Evolutionary conservation across 306 rosid genomes (phyloP).

Genomic region (Acacia melanoxylon): DNA sequence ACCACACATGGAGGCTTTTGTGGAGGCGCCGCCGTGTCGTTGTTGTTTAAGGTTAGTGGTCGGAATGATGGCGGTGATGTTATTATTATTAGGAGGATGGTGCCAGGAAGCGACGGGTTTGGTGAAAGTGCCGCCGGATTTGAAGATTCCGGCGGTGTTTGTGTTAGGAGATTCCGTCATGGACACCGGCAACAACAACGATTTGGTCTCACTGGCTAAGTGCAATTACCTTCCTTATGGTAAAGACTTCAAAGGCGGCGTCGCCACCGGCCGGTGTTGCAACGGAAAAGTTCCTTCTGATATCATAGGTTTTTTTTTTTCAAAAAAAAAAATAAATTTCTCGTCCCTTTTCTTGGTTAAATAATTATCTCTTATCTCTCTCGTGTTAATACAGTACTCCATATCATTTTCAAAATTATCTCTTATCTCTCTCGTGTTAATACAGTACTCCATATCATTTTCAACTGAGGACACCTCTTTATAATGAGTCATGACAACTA

Average conservation of each 20-base stretch:
- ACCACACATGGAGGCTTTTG: not conserved
- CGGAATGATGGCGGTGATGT: not conserved
- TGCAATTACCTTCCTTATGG: slow-evolving; percentile 49
- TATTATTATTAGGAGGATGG: not conserved
- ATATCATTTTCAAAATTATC: not conserved
- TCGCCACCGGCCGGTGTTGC: slow-evolving; percentile 40
- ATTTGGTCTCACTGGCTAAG: slow-evolving; percentile 24
- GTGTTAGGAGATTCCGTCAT: slow-evolving; percentile 81
- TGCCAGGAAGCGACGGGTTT: not conserved
- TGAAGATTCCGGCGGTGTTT: slow-evolving; percentile 54
- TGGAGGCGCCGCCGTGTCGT: not conserved
- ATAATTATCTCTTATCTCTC: too few relatives aligned
- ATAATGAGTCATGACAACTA: not conserved
- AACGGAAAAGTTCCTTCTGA: slow-evolving; percentile 51
- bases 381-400: too few relatives aligned
- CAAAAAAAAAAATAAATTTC: not conserved
- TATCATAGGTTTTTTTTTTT: not conserved
- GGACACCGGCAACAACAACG: slow-evolving; percentile 76
- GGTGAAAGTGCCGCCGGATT: slow-evolving; percentile 47
- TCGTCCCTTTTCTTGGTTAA: not conserved
- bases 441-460: not conserved
- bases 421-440: not conserved
- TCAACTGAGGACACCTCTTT: not conserved
- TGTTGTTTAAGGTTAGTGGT: not conserved
- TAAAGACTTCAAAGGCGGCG: slow-evolving; percentile 33